Conservation (phyloP, 176 grass and related monocot genomes). For the barley (Hordeum vulgare) region DNA sequence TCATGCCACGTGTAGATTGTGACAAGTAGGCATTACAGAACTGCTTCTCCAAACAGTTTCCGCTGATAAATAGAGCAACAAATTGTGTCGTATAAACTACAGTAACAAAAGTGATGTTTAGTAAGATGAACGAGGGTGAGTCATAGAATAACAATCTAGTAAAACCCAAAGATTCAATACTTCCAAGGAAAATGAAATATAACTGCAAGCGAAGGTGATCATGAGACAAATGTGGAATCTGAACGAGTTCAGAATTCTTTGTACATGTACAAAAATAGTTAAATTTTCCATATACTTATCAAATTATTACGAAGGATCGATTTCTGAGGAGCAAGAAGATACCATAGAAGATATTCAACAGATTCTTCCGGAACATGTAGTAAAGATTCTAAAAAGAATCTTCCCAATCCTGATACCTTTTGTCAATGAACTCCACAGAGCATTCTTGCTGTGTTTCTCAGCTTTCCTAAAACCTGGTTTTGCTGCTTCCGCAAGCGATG, state of each 20-base stretch:
- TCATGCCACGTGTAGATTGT: constrained; percentile 74
- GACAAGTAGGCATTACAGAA: constrained; percentile 81
- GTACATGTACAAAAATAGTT: too few relatives aligned
- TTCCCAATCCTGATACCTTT: constrained; percentile 78
- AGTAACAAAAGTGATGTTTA: neutral
- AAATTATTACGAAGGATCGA: neutral
- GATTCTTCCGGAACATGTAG: constrained; percentile 80
- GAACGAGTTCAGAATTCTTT: too few relatives aligned
- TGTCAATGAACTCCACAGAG: constrained; percentile 62
- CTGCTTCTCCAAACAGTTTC: constrained; percentile 37
- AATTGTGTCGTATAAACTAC: constrained; percentile 86
- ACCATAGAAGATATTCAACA: constrained; percentile 92
- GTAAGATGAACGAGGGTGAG: constrained; percentile 3
- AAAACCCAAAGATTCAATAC: neutral
- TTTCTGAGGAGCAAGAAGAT: constrained; percentile 4
- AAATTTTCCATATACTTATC: too few relatives aligned
- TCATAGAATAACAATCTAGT: neutral
- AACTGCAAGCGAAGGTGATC: too few relatives aligned
- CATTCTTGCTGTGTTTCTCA: constrained; percentile 63
- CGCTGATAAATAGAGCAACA: constrained; percentile 78
- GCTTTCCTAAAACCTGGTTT: constrained; percentile 48
- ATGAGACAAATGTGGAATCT: too few relatives aligned
- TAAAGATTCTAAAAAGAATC: constrained; percentile 87
- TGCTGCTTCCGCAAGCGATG: constrained; percentile 5
- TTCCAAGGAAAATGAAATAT: neutral